phyloP scores from a whole-genome alignment of 1,284 basidiomycete species.

The Pseudozyma sp. region DNA sequence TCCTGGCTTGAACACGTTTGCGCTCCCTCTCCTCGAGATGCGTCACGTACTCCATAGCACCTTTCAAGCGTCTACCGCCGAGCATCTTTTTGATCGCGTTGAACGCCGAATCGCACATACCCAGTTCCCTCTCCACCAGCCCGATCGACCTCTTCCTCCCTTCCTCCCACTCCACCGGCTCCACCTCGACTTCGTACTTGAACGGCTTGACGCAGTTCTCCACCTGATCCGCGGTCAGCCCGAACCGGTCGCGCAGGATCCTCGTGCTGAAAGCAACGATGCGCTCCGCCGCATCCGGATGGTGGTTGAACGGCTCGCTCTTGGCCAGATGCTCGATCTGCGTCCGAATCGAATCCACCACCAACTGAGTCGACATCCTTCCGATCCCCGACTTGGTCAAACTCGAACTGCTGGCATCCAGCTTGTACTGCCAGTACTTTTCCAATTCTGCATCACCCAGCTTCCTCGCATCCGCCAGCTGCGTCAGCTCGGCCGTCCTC shows the following conservation, averaged over 20 bases:
- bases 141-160: slow-evolving; percentile 81
- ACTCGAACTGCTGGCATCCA: slow-evolving; percentile 89
- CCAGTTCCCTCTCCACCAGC: slow-evolving; percentile 84
- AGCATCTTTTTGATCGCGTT: slow-evolving; percentile 86
- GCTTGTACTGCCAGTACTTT: slow-evolving; percentile 93
- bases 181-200: slow-evolving; percentile 88
- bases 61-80: slow-evolving; percentile 82
- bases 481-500: slow-evolving; percentile 79
- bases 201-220: slow-evolving; percentile 99
- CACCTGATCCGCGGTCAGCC: slow-evolving; percentile 94
- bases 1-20: slow-evolving; percentile 72
- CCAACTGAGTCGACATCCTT: slow-evolving; percentile 89
- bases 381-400: slow-evolving; percentile 98
- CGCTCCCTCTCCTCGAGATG: slow-evolving; percentile 83
- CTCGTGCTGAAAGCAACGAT: slow-evolving; percentile 90
- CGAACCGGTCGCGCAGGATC: slow-evolving; percentile 90
- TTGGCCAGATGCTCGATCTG: slow-evolving; percentile 86
- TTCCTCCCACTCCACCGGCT: slow-evolving; percentile 87
- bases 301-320: slow-evolving; percentile 89
- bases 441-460: slow-evolving; percentile 80
- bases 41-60: slow-evolving; percentile 83
- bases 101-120: slow-evolving; percentile 86
- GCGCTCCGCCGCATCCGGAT: slow-evolving; percentile 86
- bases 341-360: slow-evolving; percentile 89
- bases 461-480: slow-evolving; percentile 78